phyloP scores from a whole-genome alignment of 345 rosid species.

The Eucalyptus regnans region DNA sequence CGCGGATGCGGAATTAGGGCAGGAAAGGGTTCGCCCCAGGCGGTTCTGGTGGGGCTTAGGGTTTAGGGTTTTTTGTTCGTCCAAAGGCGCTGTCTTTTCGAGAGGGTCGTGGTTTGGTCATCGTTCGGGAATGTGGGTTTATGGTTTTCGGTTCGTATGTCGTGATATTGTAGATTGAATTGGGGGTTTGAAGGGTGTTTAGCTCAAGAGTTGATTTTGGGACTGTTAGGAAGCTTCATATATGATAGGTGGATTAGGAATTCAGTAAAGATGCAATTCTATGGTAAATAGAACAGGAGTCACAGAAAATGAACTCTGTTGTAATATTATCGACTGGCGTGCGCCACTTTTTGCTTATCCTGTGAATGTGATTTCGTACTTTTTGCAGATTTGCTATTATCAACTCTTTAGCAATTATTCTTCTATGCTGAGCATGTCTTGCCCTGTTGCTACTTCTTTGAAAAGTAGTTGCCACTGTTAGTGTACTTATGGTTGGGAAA shows the following conservation, averaged over 20 bases:
- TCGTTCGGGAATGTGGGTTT: not conserved
- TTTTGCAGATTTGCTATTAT: not conserved
- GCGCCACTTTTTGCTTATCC: not conserved
- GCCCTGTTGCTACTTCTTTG: not conserved
- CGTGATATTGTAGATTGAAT: not conserved
- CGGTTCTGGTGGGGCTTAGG: not conserved
- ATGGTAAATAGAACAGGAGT: not conserved
- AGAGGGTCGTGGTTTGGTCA: not conserved
- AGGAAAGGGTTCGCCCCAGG: not conserved
- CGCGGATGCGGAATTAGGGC: not conserved
- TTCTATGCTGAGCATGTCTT: not conserved
- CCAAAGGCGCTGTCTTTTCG: not conserved
- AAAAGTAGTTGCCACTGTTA: not conserved
- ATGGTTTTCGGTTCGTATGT: not conserved
- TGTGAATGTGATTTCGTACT: not conserved
- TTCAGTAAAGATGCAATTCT: not conserved
- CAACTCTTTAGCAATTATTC: not conserved
- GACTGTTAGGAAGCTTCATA: not conserved
- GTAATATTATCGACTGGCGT: not conserved
- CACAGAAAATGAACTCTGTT: not conserved
- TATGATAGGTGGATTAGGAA: not conserved
- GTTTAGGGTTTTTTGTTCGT: conserved; percentile 13
- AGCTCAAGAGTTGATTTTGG: not conserved
- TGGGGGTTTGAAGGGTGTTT: not conserved
- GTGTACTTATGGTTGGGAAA: not conserved